These are phyloP conservation scores for Sporopachydermia quercuum DNA, from an alignment of 805 yeast genomes.

Conservation along the genomic window DNA sequence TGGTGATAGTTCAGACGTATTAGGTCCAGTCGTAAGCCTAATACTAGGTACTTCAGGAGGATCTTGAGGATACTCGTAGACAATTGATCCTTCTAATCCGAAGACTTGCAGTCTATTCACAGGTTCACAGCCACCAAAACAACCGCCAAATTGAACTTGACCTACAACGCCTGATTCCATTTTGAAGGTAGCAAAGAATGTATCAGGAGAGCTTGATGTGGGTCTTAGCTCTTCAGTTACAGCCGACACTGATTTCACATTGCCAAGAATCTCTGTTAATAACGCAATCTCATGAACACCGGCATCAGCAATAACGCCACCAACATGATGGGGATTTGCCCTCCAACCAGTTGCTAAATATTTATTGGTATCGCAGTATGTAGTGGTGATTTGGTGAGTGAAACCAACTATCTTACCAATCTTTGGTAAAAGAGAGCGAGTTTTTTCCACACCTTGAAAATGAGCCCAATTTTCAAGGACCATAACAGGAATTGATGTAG, in stretches of 20 bases:
- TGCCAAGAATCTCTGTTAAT: conserved; percentile 70
- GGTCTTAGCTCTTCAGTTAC: conserved; percentile 63
- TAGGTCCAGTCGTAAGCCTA: conserved; percentile 21
- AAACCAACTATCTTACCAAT: conserved; percentile 46
- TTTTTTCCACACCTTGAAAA: conserved; percentile 38
- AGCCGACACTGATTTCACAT: conserved; percentile 56
- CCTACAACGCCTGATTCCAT: conserved; percentile 56
- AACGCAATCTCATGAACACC: conserved; percentile 93
- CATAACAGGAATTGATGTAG: conserved; percentile 52
- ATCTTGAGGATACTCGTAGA: conserved; percentile 48
- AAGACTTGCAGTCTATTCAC: conserved; percentile 50
- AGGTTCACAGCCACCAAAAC: conserved; percentile 72
- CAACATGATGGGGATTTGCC: conserved; percentile 78
- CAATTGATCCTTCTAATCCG: conserved; percentile 67
- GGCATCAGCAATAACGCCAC: conserved; percentile 87
- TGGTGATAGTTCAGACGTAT: conserved; percentile 9
- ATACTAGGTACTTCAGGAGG: conserved; percentile 13
- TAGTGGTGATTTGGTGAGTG: conserved; percentile 29
- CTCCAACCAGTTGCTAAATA: conserved; percentile 65
- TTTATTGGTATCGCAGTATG: conserved; percentile 31
- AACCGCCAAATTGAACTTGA: conserved; percentile 75
- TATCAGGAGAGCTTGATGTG: conserved; percentile 72
- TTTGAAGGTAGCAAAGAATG: conserved; percentile 54
- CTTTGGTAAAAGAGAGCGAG: conserved; percentile 44
- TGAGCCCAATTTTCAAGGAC: conserved; percentile 83